phyloP scores from a whole-genome alignment of 441 rosid species.

The Corymbia citriodora region DNA sequence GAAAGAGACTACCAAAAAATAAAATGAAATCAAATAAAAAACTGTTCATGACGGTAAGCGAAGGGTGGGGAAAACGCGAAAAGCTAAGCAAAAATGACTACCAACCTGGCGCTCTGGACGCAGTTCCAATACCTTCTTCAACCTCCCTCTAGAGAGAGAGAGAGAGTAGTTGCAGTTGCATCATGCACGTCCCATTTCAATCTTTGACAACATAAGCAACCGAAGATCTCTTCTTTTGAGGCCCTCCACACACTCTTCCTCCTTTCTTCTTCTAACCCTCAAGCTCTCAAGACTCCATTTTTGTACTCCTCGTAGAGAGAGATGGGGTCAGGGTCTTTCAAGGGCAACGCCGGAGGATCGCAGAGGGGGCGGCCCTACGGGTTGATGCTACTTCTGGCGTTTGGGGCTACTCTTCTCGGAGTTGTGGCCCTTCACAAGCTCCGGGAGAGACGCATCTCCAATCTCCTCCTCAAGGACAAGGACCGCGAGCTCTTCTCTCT shows the following conservation, averaged over 20 bases:
- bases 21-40: not conserved
- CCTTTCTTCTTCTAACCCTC: not conserved
- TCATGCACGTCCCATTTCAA: constrained; percentile 7
- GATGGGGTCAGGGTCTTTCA: constrained; percentile 30
- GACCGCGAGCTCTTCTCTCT: constrained; percentile 38
- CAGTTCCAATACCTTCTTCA: constrained; percentile 5
- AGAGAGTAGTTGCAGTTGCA: constrained; percentile 10
- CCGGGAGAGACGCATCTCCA: constrained; percentile 52
- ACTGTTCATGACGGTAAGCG: not conserved
- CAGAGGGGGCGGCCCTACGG: constrained; percentile 35
- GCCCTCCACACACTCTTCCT: not conserved
- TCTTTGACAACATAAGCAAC: constrained; percentile 29
- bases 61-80: not conserved
- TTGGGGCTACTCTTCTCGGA: constrained; percentile 56
- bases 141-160: not conserved
- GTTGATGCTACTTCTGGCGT: constrained; percentile 47
- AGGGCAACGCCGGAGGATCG: constrained; percentile 12
- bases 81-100: not conserved
- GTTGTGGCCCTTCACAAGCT: constrained; percentile 53
- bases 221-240: too few species aligned
- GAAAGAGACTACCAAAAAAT: not conserved
- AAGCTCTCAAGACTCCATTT: not conserved
- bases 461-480: constrained; percentile 46
- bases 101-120: constrained; percentile 17
- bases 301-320: not conserved